Evolutionary conservation across 805 yeast genomes (phyloP), one percentile per base, ranked within the genome.

Genomic region (Zygosaccharomyces bailii): DNA sequence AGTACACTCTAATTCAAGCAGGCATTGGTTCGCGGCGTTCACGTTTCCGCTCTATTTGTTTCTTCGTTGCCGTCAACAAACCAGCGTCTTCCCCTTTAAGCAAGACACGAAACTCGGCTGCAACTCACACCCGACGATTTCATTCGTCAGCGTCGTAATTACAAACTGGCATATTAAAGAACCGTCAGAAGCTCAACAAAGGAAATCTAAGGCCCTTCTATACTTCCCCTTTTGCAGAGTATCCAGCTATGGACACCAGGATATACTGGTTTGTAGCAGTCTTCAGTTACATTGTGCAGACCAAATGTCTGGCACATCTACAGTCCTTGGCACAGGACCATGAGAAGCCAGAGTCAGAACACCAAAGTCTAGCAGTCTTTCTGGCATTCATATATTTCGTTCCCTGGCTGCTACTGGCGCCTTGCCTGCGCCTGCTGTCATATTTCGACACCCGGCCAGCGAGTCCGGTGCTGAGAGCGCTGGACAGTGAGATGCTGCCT

Each of bases 221-320:
- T 21, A 8, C n/a, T 1, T 11, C 17, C 17, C 21, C 13, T 6
- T 34, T 34, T 10, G 16, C 23, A 34, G 2, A 19, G 16, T 19
- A 23, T 16, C n/a, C 13, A 23, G 24, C 8, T 23, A 48, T 48
- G 52, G 47, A 40, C 33, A 39, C 52, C 13, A 45, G 46, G 35
- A 39, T 48, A 42, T 48, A 48, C 13, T 62, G 67, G 67, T 40
- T 60, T 13, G 43, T 50, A 8, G 55, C 55, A 2, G 56, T 61
- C 8, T 42, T 52, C 24, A 53, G 59, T 24, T 62, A 62, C 37
- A 59, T 60, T 13, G 42, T 61, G 4, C 66, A 62, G 42, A 62
- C 64, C 2, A 56, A 51, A 38, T 50, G 55, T 20, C 44, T 62
- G 39, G 55, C 61, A 6, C 43, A 50, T 17, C 48, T 62, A 7